These are phyloP conservation scores for Claviceps pazoutovae DNA, from an alignment of 2,329 filamentous ascomycete species.

Conservation along the genomic window DNA sequence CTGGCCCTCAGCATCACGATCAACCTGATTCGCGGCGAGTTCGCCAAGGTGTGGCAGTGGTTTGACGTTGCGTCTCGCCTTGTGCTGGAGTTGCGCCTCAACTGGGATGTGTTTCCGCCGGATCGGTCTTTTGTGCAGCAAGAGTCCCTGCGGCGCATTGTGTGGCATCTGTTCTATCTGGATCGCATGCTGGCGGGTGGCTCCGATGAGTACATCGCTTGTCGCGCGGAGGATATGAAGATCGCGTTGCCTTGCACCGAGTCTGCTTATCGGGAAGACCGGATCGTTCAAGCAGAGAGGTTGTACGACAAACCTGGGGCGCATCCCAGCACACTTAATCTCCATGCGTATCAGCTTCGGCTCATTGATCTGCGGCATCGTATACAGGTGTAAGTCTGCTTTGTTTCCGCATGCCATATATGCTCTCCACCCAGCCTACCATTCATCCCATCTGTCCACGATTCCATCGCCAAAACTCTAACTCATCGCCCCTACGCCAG, in stretches of 20 bases:
- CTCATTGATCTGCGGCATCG: slow-evolving; percentile 23
- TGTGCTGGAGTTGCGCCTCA: slow-evolving; percentile 25
- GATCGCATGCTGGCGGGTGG: slow-evolving; percentile 25
- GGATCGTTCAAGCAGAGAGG: slow-evolving; percentile 17
- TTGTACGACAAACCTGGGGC: slow-evolving; percentile 17
- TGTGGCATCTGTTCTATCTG: slow-evolving; percentile 25
- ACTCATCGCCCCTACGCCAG: slow-evolving; percentile 6
- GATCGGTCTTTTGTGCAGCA: slow-evolving; percentile 20
- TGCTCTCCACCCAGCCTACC: not conserved
- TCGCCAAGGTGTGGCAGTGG: slow-evolving; percentile 27
- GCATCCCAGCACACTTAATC: slow-evolving; percentile 13
- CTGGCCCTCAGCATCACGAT: slow-evolving; percentile 22
- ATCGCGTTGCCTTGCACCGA: slow-evolving; percentile 23
- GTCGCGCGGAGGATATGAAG: slow-evolving; percentile 23
- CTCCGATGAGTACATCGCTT: slow-evolving; percentile 26
- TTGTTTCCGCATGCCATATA: not conserved
- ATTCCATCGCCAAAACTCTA: not conserved
- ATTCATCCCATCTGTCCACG: not conserved
- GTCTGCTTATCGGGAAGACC: slow-evolving; percentile 18
- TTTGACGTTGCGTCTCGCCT: slow-evolving; percentile 23
- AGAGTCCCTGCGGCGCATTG: slow-evolving; percentile 22
- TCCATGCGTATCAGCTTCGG: slow-evolving; percentile 22
- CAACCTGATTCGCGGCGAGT: slow-evolving; percentile 22
- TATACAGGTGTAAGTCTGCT: slow-evolving; percentile 19
- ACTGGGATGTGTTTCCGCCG: slow-evolving; percentile 21